A percentile compares a stretch with the other conserved stretches of the same genome.
These are phyloP conservation scores for Sugiyamaella boreocaroliniensis DNA, from an alignment of 805 yeast species.

Conservation along the genomic window DNA sequence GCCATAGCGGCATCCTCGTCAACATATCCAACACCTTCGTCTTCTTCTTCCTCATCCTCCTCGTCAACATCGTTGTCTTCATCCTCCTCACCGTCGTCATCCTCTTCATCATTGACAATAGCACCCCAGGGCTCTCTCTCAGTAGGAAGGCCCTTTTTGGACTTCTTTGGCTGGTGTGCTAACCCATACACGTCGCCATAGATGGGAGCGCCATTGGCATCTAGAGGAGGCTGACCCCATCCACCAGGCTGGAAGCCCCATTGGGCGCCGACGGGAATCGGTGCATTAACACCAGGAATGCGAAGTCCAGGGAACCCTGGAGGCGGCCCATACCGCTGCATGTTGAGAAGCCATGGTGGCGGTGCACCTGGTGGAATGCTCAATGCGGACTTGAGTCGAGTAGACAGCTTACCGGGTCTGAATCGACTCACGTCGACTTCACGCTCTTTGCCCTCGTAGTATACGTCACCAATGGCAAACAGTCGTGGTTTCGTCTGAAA, in stretches of 20 bases:
- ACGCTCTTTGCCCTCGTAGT: slow-evolving; percentile 69
- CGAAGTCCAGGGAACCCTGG: slow-evolving; percentile 67
- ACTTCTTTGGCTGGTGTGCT: slow-evolving; percentile 4
- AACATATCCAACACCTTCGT: slow-evolving; percentile 33
- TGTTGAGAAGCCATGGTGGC: slow-evolving; percentile 75
- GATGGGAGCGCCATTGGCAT: slow-evolving; percentile 29
- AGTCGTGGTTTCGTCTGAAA: slow-evolving; percentile 68
- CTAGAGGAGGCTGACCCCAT: slow-evolving; percentile 34
- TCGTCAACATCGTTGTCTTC: slow-evolving; percentile 27
- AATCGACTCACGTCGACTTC: slow-evolving; percentile 38
- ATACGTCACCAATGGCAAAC: slow-evolving; percentile 68
- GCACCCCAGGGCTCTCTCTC: slow-evolving; percentile 25
- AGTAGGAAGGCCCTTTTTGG: slow-evolving; percentile 14
- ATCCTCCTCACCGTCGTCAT: slow-evolving; percentile 28
- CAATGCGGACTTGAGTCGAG: slow-evolving; percentile 57
- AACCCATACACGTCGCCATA: slow-evolving; percentile 32
- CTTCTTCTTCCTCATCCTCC: slow-evolving; percentile 32
- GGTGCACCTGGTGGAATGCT: slow-evolving; percentile 53
- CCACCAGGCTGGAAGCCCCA: slow-evolving; percentile 38
- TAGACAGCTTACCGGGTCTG: slow-evolving; percentile 64
- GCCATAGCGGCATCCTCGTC: slow-evolving; percentile 32
- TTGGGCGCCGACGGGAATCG: slow-evolving; percentile 34
- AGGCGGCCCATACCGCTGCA: slow-evolving; percentile 72
- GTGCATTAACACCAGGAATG: slow-evolving; percentile 48
- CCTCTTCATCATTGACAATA: slow-evolving; percentile 30